Evolutionary conservation across 441 rosid species (phyloP).

Genomic region (Heliophila coronopifolia): DNA sequence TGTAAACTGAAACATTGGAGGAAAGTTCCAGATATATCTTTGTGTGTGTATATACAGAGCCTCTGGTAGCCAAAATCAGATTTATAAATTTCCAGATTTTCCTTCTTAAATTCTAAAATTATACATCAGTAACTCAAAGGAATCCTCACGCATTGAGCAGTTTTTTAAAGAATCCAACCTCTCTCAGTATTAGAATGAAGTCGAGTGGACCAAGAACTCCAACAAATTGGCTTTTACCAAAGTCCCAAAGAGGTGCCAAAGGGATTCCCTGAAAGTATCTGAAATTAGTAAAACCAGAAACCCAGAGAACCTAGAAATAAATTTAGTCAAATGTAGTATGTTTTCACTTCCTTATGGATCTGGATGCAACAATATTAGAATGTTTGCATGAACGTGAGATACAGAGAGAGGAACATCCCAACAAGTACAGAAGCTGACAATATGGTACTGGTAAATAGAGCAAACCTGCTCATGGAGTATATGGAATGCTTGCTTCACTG

Average conservation of each 20-base stretch:
- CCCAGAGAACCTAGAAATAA: constrained; percentile 11
- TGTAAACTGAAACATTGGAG: neutral
- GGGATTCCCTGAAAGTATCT: constrained; percentile 60
- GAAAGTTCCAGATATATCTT: neutral
- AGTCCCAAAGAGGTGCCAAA: constrained; percentile 75
- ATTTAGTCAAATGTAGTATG: neutral
- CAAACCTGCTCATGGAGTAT: constrained; percentile 68
- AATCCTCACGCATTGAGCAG: neutral
- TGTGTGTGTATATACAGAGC: neutral
- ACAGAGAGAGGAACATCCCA: constrained; percentile 2
- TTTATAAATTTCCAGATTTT: neutral
- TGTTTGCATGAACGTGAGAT: constrained; percentile 5
- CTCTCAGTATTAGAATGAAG: constrained; percentile 63
- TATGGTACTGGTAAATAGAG: constrained; percentile 9
- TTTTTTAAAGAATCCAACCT: constrained; percentile 35
- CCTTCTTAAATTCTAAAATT: neutral
- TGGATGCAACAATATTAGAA: constrained; percentile 19
- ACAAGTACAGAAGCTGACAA: constrained; percentile 18
- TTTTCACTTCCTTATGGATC: constrained; percentile 10
- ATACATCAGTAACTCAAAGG: neutral
- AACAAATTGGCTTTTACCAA: constrained; percentile 49
- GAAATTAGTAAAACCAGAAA: constrained; percentile 28
- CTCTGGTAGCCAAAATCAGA: constrained; percentile 1
- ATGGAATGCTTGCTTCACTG: constrained; percentile 83
- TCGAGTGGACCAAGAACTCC: constrained; percentile 71